phyloP scores from a whole-genome alignment of 179 eudicot genomes.

The Amaranthus tricolor region DNA sequence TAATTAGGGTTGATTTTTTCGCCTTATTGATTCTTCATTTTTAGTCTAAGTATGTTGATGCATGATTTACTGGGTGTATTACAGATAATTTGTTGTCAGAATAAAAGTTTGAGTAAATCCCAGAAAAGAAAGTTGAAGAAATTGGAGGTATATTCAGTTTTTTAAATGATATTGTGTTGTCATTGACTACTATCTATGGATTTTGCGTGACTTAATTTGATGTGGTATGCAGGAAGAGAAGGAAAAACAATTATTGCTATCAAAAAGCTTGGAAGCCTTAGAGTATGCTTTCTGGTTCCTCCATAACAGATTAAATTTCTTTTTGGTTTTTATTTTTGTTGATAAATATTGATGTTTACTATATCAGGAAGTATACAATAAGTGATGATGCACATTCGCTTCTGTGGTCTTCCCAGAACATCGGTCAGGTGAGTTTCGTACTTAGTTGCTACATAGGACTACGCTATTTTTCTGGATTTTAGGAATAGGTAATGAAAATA shows the following conservation, averaged over 20 bases:
- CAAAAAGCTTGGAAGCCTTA: constrained; percentile 62
- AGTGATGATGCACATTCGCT: constrained; percentile 64
- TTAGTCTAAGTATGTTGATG: background rate
- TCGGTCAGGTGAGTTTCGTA: constrained; percentile 73
- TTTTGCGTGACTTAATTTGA: background rate
- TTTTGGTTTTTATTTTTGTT: background rate
- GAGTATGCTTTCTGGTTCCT: constrained; percentile 49
- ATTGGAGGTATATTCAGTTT: constrained; percentile 53
- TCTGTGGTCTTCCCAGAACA: constrained; percentile 60
- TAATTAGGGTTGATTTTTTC: background rate
- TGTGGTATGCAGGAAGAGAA: constrained; percentile 64
- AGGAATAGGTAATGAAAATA: too few relatives aligned
- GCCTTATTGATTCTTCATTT: background rate
- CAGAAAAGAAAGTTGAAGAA: constrained; percentile 75
- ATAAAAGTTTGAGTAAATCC: constrained; percentile 59
- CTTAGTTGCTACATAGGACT: background rate
- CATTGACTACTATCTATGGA: background rate
- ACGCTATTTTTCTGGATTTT: background rate
- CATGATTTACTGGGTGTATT: background rate
- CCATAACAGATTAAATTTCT: background rate
- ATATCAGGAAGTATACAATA: constrained; percentile 65
- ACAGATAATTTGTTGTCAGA: constrained; percentile 26
- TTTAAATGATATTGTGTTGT: background rate
- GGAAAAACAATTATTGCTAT: constrained; percentile 45
- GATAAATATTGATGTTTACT: background rate